Conservation (phyloP, 2,329 filamentous ascomycete genomes). For the Alternaria arbusti region DNA sequence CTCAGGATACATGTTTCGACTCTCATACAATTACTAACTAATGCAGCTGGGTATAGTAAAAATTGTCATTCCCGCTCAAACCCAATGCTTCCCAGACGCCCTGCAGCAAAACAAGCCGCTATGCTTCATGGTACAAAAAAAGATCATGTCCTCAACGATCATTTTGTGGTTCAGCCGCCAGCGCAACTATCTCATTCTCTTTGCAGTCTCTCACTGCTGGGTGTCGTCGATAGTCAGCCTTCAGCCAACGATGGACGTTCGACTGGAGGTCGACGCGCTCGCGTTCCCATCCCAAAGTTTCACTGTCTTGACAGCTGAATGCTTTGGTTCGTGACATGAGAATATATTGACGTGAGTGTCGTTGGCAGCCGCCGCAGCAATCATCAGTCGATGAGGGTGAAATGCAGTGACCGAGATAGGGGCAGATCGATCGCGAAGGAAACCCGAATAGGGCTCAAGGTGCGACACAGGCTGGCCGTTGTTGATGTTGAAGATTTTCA, state of each 20-base stretch:
- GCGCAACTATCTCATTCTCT: neutral
- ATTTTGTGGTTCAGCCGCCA: neutral
- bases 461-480: conserved; percentile 79
- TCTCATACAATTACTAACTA: conserved; percentile 5
- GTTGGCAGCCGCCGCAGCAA: conserved; percentile 84
- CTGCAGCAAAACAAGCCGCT: neutral
- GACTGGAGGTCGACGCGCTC: conserved; percentile 21
- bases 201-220: neutral
- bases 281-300: conserved; percentile 43
- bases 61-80: neutral
- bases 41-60: conserved; percentile 14
- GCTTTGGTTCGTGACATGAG: conserved; percentile 51
- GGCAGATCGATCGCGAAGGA: conserved; percentile 78
- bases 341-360: conserved; percentile 93
- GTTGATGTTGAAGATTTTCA: conserved; percentile 88
- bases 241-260: conserved; percentile 26
- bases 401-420: conserved; percentile 91
- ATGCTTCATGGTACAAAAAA: neutral
- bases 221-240: neutral
- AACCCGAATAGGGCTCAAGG: conserved; percentile 88
- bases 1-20: neutral
- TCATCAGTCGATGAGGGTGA: conserved; percentile 90
- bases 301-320: conserved; percentile 34
- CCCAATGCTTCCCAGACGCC: conserved; percentile 6
- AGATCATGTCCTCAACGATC: neutral